Evolutionary conservation across 768 basidiomycete genomes (phyloP).

Genomic region (Multifurca ochricompacta): DNA sequence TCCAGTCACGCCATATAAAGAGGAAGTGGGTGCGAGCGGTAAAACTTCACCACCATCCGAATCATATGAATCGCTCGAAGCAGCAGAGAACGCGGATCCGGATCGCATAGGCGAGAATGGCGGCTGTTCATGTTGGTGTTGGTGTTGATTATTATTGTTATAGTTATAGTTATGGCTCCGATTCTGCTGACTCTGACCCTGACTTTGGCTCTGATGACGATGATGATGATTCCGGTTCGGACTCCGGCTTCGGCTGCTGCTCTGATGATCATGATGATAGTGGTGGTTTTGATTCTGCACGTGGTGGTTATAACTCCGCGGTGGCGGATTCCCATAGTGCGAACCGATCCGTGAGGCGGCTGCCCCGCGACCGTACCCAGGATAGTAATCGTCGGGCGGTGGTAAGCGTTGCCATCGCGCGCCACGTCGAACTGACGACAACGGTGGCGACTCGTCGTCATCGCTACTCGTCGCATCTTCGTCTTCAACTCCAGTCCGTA

Average conservation of each 20-base stretch:
- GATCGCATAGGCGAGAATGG: conserved; percentile 19
- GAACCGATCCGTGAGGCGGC: conserved; percentile 45
- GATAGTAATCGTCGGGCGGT: conserved; percentile 23
- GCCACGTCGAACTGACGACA: background rate
- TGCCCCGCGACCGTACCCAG: conserved; percentile 28
- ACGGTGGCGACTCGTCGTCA: conserved; percentile 33
- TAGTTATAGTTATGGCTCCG: background rate
- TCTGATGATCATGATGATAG: background rate
- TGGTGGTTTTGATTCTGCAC: conserved; percentile 20
- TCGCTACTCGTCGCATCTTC: conserved; percentile 55
- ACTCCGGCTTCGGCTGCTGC: background rate
- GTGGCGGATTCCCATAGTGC: conserved; percentile 39
- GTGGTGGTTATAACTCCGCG: conserved; percentile 58
- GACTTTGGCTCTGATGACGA: background rate
- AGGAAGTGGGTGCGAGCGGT: conserved; percentile 57
- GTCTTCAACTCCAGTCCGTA: conserved; percentile 91
- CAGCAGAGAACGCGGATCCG: conserved; percentile 50
- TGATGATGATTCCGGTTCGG: background rate
- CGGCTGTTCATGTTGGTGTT: background rate
- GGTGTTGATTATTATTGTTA: conserved; percentile 2
- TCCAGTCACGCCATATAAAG: conserved; percentile 24
- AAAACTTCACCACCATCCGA: conserved; percentile 71
- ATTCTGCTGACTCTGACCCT: background rate
- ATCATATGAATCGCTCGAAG: conserved; percentile 70
- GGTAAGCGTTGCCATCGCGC: conserved; percentile 19